Base-by-base conservation (phyloP, 2,329 filamentous ascomycete genomes). In the Alternaria metachromatica region DNA sequence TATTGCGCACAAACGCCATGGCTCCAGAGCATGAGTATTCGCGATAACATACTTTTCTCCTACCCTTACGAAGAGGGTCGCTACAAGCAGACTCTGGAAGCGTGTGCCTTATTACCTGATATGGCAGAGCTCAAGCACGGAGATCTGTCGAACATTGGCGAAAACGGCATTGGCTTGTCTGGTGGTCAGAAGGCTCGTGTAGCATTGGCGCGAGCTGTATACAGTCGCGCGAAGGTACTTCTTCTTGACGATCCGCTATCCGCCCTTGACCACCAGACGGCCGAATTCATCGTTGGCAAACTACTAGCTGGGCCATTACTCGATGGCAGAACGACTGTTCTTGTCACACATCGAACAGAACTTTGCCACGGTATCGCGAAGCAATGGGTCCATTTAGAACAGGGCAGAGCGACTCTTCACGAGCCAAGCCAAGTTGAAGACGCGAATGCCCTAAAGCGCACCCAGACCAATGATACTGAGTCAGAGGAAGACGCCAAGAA, bases 351-450 rank as follows among this genome's bases (percentile, higher is more conserved):
- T 80, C 86, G 89, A 2, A 87, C 85, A 0, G 90, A 94, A 64
- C 82, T 97, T 10, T 92, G 93, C 63, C 86, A 88, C 20, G 84
- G 87, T n/a, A 83, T 94, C 46, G 92, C 93, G 2, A 84, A 89
- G 53, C 91, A 96, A 72, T 86, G 93, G 15, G 81, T 97, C 10
- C 88, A 94, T 60, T 85, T 97, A 10, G 78, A 84, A 1, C 83
- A 90, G 37, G 90, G 91, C 1, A 81, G 78, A 54, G 89, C 88
- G 13, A 74, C 60, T 2, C 71, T 80, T 4, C 73, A 80, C 43
- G 79, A 80, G 51, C 76, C 46, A 2, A 78, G 87, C 48, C 82
- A 82, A 12, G 79, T 82, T 4, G 81, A 86, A 3, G 80, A 86
- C 51, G 63, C 56, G 21, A 79, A 86, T 11, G 77, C 82, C 76